Evolutionary conservation across 2,329 filamentous ascomycete species (phyloP), one percentile per base, ranked within the genome.

Genomic region (Taxawa tesnikishii): DNA sequence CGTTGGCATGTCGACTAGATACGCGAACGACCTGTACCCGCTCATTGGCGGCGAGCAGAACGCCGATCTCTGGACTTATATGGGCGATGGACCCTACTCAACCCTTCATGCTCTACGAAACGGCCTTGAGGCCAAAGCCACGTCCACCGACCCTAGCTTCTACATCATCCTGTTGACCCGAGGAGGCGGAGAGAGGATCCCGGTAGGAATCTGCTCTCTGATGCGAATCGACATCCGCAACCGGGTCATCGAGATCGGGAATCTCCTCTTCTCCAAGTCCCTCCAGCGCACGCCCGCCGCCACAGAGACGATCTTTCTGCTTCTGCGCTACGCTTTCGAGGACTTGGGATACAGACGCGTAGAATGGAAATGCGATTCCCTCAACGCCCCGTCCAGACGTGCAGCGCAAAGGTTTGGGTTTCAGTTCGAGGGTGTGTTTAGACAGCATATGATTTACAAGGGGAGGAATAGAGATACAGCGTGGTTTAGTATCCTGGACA

Each of bases 331-430:
- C 32, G 62, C 63, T 0, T 70, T 79, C 41, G 63, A 68, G 4
- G 56, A 61, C 3, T 46, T 77, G 14, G 60, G 65, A 0, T 74
- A 70, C 43, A 48, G 65, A 4, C 56, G 75, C 6, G 63, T 74
- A 6, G 74, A 79, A 50, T 79, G 75, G 75, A 79, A 79, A 43
- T 72, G 69, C 31, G 64, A 79, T 45, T 43, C 59, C n/a, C 50
- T 73, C 10, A 79, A 79, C 45, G 56, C 43, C 24, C 56, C 65
- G 1, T 74, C 69, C 26, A 54, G 59, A 12, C 53, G 60, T 3
- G 73, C 75, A 0, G 75, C 75, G 1, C 31, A 50, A 39, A 55
- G 75, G 4, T 48, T 75, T 7, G 75, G 75, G 0, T 79, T 78
- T 41, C 48, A 46, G 0, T 70, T 54, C 42, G 75, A 80, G 47